Base-by-base conservation (phyloP, 73 alveolate genomes). In the Paramecium octaurelia region DNA sequence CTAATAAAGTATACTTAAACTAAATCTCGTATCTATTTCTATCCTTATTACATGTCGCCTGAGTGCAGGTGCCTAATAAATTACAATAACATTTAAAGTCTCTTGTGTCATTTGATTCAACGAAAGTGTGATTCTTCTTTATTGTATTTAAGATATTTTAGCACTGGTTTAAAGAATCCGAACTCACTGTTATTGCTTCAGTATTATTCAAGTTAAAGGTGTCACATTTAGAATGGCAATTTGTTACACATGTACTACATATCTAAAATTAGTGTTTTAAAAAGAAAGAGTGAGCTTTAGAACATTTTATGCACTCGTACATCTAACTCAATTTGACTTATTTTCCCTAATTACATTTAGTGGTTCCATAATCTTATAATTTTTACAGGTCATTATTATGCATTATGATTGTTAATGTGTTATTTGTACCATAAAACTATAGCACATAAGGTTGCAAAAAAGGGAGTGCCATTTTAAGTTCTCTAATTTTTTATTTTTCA, bases 331-430 rank as follows among this genome's bases (percentile, higher is more conserved):
- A 80, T 23, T 23, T 18, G 7, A 80, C 57, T 8, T 44, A 21
- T 46, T 43, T 31, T 2, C 91, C 91, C 46, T 80, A 24, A 44
- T 80, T 80, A 80, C 91, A 80, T 80, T 80, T 80, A 4, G 84
- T 64, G 14, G 35, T 35, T 80, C 46, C 46, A 80, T 80, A 42
- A 44, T 48, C 46, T 18, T 31, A 38, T 48, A 6, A 20, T 64
- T 64, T 64, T 31, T 64, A 12, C 3, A 44, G 0, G 0, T 18
- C 57, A 20, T 80, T 80, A 23, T 80, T 80, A 42, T 44, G 73
- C 46, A 80, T 31, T 1, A 48, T 43, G 8, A 80, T 48, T 80
- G 43, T 31, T 31, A 44, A 31, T 14, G 70, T 44, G 6, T 14
- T 44, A 31, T 40, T 23, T 23, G 46, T 46, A 44, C 50, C 24